Evolutionary conservation across 257 asterid species (phyloP), one percentile per base, ranked within the genome.

Genomic region (Fraxinus pennsylvanica): DNA sequence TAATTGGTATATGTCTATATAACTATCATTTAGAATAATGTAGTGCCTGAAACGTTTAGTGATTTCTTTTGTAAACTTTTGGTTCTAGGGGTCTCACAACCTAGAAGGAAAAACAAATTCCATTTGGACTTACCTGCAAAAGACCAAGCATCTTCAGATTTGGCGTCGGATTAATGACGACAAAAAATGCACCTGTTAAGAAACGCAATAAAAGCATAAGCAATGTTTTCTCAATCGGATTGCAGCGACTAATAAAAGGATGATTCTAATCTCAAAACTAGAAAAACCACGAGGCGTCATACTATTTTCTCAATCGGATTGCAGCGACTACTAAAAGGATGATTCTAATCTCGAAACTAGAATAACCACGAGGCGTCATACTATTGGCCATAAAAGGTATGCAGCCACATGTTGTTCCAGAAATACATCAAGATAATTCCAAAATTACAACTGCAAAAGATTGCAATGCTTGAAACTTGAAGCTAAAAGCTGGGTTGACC

Each of bases 141-240:
- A 95, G 91, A 80, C 99, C 99, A 74, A 95, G 96, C 96, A 91
- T 90, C 96, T 90, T 95, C 85, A 95, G 79, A 83, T 91, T 91
- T 6, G 99, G 99, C 80, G 95, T 81, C 84, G 78, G 88, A 81
- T 87, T 90, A 38, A 92, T 78, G 83, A 92, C 92, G 80, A 94
- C 98, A 76, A 94, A 85, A 21, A 94, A 87, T 6, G 98, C 98
- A 71, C 98, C 98, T 94, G 88, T 69, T 76, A 78, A 81, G 76
- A 73, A 83, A 74, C 45, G 43, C 36, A 83, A 61, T 22, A 52
- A 43, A 43, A 82, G 5, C 21, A 74, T 74, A 39, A 80, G 41
- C 33, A 25, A 25, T 30, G 43, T 71, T 29, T 30, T 54, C 69
- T 12, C 29, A 33, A 33, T 33, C 36, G 14, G 71, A 61, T 6